Evolutionary conservation across 1,139 yeast genomes (phyloP).

Genomic region (Kodamaea anthophila): DNA sequence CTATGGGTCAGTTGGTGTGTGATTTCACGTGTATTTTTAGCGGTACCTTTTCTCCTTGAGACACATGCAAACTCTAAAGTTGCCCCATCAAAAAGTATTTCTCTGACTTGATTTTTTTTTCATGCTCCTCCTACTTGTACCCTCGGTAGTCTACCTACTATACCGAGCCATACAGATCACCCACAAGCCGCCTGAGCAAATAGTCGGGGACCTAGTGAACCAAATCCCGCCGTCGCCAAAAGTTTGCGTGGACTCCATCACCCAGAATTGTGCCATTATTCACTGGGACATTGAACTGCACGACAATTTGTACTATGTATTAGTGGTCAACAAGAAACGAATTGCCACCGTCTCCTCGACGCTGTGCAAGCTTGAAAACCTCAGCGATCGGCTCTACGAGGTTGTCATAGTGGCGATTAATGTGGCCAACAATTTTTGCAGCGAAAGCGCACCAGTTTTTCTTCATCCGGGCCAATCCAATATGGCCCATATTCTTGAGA

Average conservation of each 20-base stretch:
- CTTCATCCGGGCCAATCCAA: conserved; percentile 12
- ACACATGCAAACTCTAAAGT: too few relatives aligned
- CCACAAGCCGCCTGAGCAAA: conserved; percentile 32
- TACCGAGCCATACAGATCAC: conserved; percentile 34
- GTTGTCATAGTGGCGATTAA: conserved; percentile 38
- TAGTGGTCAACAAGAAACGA: conserved; percentile 33
- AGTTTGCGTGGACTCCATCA: conserved; percentile 35
- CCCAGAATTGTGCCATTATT: conserved; percentile 24
- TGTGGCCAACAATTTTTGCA: conserved; percentile 29
- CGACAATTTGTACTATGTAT: conserved; percentile 31
- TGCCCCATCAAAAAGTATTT: too few relatives aligned
- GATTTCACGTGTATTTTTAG: too few relatives aligned
- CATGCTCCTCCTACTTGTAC: too few relatives aligned
- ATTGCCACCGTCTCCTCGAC: conserved; percentile 34
- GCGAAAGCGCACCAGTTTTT: conserved; percentile 30
- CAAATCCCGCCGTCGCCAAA: conserved; percentile 40
- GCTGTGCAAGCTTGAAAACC: conserved; percentile 33
- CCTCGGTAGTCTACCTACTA: conserved; percentile 38
- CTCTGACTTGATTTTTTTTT: too few relatives aligned
- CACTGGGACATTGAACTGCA: conserved; percentile 42
- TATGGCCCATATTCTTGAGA: conserved; percentile 5
- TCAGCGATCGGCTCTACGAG: conserved; percentile 27
- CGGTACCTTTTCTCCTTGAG: too few relatives aligned
- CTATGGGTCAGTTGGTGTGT: too few relatives aligned
- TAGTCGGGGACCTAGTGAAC: conserved; percentile 31